phyloP scores from a whole-genome alignment of 768 basidiomycete genomes.

The Cystofilobasidium macerans region DNA sequence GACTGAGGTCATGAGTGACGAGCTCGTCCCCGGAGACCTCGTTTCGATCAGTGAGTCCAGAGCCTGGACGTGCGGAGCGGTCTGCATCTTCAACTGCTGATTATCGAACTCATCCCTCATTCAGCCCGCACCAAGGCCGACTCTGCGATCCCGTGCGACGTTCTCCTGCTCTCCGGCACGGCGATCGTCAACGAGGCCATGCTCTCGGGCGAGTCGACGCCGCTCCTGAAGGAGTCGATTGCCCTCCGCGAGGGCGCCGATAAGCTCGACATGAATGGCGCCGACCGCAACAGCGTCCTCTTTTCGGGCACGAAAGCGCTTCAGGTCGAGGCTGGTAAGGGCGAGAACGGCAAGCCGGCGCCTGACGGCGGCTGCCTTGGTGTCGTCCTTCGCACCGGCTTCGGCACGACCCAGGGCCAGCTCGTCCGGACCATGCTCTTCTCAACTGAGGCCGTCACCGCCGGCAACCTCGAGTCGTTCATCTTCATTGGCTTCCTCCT shows the following conservation, averaged over 20 bases:
- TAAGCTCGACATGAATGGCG: constrained; percentile 68
- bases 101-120: neutral
- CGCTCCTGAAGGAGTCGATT: constrained; percentile 88
- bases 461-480: constrained; percentile 91
- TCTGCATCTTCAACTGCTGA: neutral
- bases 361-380: constrained; percentile 90
- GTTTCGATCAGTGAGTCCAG: constrained; percentile 59
- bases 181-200: constrained; percentile 98
- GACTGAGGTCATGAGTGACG: constrained; percentile 68
- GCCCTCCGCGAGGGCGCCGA: constrained; percentile 67
- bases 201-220: constrained; percentile 96
- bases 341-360: constrained; percentile 36
- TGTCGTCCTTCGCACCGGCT: constrained; percentile 85
- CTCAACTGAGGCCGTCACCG: constrained; percentile 89
- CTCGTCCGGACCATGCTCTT: constrained; percentile 98
- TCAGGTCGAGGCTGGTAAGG: constrained; percentile 54
- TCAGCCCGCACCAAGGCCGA: constrained; percentile 50
- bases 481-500: constrained; percentile 95
- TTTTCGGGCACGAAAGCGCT: constrained; percentile 97
- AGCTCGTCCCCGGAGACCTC: constrained; percentile 82
- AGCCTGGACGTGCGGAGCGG: neutral
- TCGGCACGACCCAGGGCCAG: constrained; percentile 94
- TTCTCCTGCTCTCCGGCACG: constrained; percentile 81
- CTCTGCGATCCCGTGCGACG: constrained; percentile 82
- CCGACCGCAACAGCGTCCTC: constrained; percentile 75